These are phyloP conservation scores for Wilhelminamyces savonicus DNA, from an alignment of 805 yeast species.

Conservation along the genomic window DNA sequence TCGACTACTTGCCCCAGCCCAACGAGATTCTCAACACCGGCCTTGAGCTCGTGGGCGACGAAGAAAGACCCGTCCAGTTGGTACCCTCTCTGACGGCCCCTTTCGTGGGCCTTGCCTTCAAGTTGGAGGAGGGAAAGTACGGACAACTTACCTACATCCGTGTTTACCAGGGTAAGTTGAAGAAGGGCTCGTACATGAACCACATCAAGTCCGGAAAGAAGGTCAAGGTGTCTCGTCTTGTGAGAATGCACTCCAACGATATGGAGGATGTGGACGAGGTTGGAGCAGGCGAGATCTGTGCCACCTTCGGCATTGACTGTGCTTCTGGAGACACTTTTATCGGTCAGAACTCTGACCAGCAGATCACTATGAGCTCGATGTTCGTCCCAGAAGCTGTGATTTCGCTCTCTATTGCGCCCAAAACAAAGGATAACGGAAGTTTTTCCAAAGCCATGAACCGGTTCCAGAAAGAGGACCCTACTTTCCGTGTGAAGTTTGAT, in stretches of 20 bases:
- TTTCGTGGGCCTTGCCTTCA: slow-evolving; percentile 96
- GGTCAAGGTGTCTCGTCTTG: slow-evolving; percentile 88
- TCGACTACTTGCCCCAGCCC: slow-evolving; percentile 94
- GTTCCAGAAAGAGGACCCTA: slow-evolving; percentile 98
- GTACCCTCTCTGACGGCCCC: slow-evolving; percentile 70
- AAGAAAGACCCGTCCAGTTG: slow-evolving; percentile 55
- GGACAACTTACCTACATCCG: slow-evolving; percentile 97
- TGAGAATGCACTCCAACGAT: slow-evolving; percentile 97
- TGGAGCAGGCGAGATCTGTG: slow-evolving; percentile 98
- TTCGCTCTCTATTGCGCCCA: slow-evolving; percentile 84
- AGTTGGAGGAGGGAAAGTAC: slow-evolving; percentile 95
- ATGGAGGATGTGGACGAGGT: slow-evolving; percentile 97
- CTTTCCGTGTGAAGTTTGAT: slow-evolving; percentile 90
- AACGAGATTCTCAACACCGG: slow-evolving; percentile 89
- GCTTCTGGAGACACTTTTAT: slow-evolving; percentile 98
- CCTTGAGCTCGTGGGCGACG: slow-evolving; percentile 63
- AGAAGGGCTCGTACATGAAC: slow-evolving; percentile 82
- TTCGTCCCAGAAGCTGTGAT: slow-evolving; percentile 98
- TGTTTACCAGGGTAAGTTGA: slow-evolving; percentile 92
- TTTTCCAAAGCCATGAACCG: slow-evolving; percentile 96
- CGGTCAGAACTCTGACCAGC: slow-evolving; percentile 56
- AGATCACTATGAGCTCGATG: slow-evolving; percentile 95
- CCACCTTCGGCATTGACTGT: slow-evolving; percentile 98
- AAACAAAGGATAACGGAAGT: slow-evolving; percentile 75
- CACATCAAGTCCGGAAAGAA: slow-evolving; percentile 91